Conservation (phyloP, 208 protist genomes). For the Leishmania turanica region DNA sequence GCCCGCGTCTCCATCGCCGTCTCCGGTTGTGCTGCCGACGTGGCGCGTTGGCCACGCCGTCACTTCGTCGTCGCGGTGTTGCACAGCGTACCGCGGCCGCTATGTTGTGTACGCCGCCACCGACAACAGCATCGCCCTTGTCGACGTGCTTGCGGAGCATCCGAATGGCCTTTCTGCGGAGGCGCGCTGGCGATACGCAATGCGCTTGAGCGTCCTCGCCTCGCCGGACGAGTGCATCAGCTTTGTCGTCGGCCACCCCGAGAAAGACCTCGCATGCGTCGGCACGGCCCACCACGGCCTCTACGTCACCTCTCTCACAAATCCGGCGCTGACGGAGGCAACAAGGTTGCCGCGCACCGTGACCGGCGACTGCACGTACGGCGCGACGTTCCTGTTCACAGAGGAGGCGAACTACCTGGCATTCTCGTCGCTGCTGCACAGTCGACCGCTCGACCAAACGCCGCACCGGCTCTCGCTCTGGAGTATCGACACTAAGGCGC, state of each 20-base stretch:
- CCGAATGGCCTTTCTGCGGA: not conserved
- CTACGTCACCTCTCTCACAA: slow-evolving; percentile 59
- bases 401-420: slow-evolving; percentile 50
- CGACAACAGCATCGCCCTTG: slow-evolving; percentile 12
- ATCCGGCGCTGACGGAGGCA: slow-evolving; percentile 35
- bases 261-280: slow-evolving; percentile 56
- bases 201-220: slow-evolving; percentile 26
- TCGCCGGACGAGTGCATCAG: slow-evolving; percentile 39
- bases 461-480: slow-evolving; percentile 68
- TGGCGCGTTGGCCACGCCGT: slow-evolving; percentile 33
- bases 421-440: slow-evolving; percentile 66
- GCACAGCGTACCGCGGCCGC: slow-evolving; percentile 24
- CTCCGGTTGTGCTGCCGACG: not conserved
- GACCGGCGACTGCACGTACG: slow-evolving; percentile 58
- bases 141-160: slow-evolving; percentile 5
- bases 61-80: slow-evolving; percentile 12
- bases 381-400: slow-evolving; percentile 62
- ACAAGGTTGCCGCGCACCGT: slow-evolving; percentile 56
- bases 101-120: slow-evolving; percentile 34
- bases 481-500: slow-evolving; percentile 31
- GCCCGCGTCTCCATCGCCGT: not conserved
- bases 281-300: slow-evolving; percentile 70
- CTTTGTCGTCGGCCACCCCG: slow-evolving; percentile 62
- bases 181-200: slow-evolving; percentile 18
- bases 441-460: slow-evolving; percentile 28